phyloP scores from a whole-genome alignment of 345 rosid species.

The Eucalyptus marginata region DNA sequence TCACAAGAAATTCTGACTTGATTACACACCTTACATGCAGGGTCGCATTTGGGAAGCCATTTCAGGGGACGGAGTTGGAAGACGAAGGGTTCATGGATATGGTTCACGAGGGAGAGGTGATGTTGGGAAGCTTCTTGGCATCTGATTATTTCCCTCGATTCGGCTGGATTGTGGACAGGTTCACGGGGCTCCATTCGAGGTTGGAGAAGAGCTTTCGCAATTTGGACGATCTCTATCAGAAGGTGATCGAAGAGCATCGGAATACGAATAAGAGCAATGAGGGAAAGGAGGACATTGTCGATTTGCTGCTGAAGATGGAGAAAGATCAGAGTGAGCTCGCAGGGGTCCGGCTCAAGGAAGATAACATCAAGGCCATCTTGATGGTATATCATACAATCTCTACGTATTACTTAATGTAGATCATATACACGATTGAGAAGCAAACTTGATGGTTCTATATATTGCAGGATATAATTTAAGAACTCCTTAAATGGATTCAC shows the following conservation, averaged over 20 bases:
- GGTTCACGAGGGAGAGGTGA: neutral
- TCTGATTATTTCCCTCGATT: constrained; percentile 4
- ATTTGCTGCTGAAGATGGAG: neutral
- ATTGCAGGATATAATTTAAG: neutral
- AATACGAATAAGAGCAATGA: neutral
- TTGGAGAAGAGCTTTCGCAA: neutral
- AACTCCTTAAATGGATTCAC: neutral
- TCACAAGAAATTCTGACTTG: neutral
- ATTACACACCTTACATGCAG: neutral
- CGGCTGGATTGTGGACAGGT: constrained; percentile 11
- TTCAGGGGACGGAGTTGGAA: constrained; percentile 1
- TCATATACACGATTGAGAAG: neutral
- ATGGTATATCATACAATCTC: neutral
- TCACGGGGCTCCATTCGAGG: neutral
- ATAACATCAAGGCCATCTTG: neutral
- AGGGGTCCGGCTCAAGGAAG: neutral
- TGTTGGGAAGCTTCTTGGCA: neutral
- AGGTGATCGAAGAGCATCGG: neutral
- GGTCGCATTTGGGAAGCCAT: constrained; percentile 14
- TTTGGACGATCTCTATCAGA: neutral
- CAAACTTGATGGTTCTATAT: neutral
- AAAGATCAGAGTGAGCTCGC: neutral
- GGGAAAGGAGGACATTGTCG: constrained; percentile 5
- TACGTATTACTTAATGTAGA: neutral
- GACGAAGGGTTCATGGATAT: neutral